Evolutionary conservation across 148 eudicot species (phyloP), one percentile per base, ranked within the genome.

Genomic region (Selenicereus undatus): DNA sequence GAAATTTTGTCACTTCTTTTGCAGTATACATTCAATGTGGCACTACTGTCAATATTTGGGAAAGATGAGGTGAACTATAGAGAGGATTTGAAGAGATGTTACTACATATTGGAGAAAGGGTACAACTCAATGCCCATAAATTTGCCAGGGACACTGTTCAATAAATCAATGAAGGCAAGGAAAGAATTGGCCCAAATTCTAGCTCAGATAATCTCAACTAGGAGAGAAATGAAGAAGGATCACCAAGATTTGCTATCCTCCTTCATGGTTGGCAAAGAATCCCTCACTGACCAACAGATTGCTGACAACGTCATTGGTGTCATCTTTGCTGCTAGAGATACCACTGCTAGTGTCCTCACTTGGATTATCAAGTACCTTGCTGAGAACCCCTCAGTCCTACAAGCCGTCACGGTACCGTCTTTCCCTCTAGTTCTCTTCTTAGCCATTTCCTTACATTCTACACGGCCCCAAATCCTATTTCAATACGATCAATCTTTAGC

Each of bases 231-330:
- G 82, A 88, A 86, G 70, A 81, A 83, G 32, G 81, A 84, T 45
- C 84, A 90, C 62, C 86, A 74, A 29, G 99, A 94, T 82, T 85
- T 96, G 74, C 76, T 96, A 32, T 90, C 90, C 16, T 94, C 99
- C 21, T 92, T 96, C 76, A 94, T 96, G 98, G 92, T 82, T 29
- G 93, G 91, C 73, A 86, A 89, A 81, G 93, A 91, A 86, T 87
- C 88, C 9, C 90, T 96, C 68, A 91, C 90, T 0, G 99, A 96
- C 43, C 89, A 93, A 76, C 99, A 96, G 80, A 94, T 96, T 30
- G 95, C 97, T n/a, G 99, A 96, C 73, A 96, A 96, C 83, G 90
- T 93, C 22, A 93, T 96, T 24, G 99, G 99, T 68, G 97, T 93
- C 26, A 92, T 96, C 29, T 96, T 96, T 70, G 99, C 99, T 8